Percentiles rank a stretch among this genome's conserved stretches.
phyloP scores from a whole-genome alignment of 2,329 filamentous ascomycete species.

The Metarhizium anisopliae region DNA sequence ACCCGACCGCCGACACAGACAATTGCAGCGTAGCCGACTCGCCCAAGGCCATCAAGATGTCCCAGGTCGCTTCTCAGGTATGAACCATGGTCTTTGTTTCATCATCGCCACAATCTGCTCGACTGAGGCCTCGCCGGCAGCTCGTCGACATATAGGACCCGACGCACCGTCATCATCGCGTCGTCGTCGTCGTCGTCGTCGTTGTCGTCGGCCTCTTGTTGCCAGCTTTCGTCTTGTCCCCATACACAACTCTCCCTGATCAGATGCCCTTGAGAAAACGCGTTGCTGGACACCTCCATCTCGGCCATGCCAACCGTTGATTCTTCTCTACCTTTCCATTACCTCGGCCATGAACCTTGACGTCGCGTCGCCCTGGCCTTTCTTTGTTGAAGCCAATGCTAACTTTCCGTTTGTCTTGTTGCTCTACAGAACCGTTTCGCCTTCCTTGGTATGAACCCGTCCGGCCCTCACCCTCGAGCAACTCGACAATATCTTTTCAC shows the following conservation, averaged over 20 bases:
- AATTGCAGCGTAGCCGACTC: conserved; percentile 24
- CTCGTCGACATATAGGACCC: not conserved
- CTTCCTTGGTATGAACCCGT: conserved; percentile 74
- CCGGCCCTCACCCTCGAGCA: conserved; percentile 13
- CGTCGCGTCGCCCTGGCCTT: not conserved
- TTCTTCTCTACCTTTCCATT: not conserved
- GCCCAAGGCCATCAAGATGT: conserved; percentile 43
- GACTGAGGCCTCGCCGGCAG: not conserved
- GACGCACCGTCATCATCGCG: not conserved
- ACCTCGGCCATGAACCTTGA: no score
- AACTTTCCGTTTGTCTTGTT: not conserved
- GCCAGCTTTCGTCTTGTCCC: not conserved
- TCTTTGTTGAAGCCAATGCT: not conserved
- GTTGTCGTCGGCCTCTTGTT: not conserved
- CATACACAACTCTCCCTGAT: not conserved
- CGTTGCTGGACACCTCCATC: not conserved
- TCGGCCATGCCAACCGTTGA: not conserved
- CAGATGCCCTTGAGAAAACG: not conserved
- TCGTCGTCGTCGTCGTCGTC: not conserved
- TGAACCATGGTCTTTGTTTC: conserved; percentile 17
- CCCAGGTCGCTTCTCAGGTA: conserved; percentile 51
- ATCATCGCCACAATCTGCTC: not conserved
- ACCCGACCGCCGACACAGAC: conserved; percentile 31
- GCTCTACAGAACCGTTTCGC: conserved; percentile 80
- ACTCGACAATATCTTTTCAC: not conserved